Base-by-base conservation (phyloP, 2,329 filamentous ascomycete species). In the Dactylellina drechsleri region DNA sequence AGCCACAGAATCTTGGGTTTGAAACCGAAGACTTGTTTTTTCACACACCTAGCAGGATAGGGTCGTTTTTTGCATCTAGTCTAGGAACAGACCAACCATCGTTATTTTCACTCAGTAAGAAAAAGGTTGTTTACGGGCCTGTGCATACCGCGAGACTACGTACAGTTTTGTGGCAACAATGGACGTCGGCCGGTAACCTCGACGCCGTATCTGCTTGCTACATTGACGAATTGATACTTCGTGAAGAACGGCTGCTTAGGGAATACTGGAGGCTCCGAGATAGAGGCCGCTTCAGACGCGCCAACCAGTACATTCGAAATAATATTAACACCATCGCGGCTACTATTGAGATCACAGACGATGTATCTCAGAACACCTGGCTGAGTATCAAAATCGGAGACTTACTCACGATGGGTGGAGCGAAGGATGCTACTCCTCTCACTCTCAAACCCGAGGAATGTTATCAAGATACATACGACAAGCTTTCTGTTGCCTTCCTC, bases 401-500 rank as follows among this genome's bases (percentile, higher is more conserved):
- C 67, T 77, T 84, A 28, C 83, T 83, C 58, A 79, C 81, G 16
- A 84, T 84, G 83, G 83, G 83, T 12, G 79, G 83, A 13, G 81
- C 81, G 15, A 83, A 83, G 59, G 83, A 84, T 72, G 82, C 82
- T 4, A 83, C 81, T 53, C 81, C 82, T 60, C 79, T 83, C 23
- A 83, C 82, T 2, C 82, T 80, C 13, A 80, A 81, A 10, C 82
- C 82, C 0, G 79, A 83, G 45, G 82, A 83, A 68, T 82, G 82
- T 67, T 84, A 84, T 71, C 81, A 80, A 8, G 85, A 86, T 74
- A 86, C 83, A 0, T 80, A 82, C 12, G 82, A 84, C 26, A 83
- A 82, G 2, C 82, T 86, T 2, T 85, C 85, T 36, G 84, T 86
- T 60, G 83, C 86, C 76, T 85, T 85, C 60, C 82, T 83, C 18